These are phyloP conservation scores for Ogataea degrootiae DNA, from an alignment of 805 yeast species.

Conservation along the genomic window DNA sequence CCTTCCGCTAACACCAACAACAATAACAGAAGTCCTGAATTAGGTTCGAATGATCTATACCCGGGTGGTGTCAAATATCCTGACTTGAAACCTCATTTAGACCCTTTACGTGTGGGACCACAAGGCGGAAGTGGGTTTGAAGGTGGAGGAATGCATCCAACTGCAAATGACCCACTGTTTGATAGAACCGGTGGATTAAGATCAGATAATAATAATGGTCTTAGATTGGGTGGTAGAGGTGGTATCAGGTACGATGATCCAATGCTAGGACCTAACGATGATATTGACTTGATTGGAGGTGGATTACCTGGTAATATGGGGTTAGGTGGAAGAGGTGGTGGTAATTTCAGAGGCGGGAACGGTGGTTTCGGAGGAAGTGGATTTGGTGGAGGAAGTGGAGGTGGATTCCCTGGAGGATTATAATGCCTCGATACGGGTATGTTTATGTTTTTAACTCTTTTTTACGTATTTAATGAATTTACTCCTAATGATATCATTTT, in stretches of 20 bases:
- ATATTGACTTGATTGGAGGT: conserved; percentile 38
- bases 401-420: conserved; percentile 5
- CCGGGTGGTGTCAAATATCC: conserved; percentile 42
- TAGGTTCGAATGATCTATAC: conserved; percentile 49
- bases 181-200: conserved; percentile 8
- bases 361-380: conserved; percentile 11
- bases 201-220: background rate
- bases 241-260: conserved; percentile 53
- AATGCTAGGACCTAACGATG: conserved; percentile 38
- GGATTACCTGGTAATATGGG: conserved; percentile 42
- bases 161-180: conserved; percentile 48
- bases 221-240: background rate
- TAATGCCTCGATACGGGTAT: background rate
- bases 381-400: conserved; percentile 7
- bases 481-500: too few species aligned
- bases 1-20: conserved; percentile 3
- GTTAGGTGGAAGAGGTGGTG: conserved; percentile 8
- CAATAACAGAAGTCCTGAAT: conserved; percentile 16
- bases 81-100: conserved; percentile 36
- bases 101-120: conserved; percentile 28
- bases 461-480: background rate
- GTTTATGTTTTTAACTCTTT: background rate
- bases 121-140: conserved; percentile 4
- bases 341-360: conserved; percentile 8
- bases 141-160: conserved; percentile 53